Evolutionary conservation across 306 rosid species (phyloP).

Genomic region (Ormosia semicastrata): DNA sequence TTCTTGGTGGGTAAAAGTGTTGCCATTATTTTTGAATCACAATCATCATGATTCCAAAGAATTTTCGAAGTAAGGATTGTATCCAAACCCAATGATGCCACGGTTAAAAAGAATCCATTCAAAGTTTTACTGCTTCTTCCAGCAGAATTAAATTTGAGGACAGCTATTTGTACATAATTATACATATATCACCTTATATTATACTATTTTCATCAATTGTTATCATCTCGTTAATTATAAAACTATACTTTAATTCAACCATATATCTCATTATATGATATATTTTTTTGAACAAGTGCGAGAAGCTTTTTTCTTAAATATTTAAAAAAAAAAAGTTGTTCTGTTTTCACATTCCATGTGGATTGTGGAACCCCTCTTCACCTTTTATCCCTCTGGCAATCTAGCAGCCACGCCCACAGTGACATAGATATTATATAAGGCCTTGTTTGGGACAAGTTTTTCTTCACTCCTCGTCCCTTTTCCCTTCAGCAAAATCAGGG

Average conservation of each 20-base stretch:
- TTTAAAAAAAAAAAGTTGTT: background rate
- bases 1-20: slow-evolving; percentile 34
- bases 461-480: slow-evolving; percentile 35
- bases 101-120: slow-evolving; percentile 15
- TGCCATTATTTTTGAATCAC: slow-evolving; percentile 31
- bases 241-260: no score
- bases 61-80: background rate
- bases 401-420: background rate
- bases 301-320: background rate
- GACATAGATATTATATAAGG: slow-evolving; percentile 43
- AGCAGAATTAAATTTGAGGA: background rate
- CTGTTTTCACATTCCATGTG: slow-evolving; percentile 33
- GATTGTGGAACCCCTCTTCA: slow-evolving; percentile 10
- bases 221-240: no score
- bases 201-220: no score
- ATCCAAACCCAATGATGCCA: slow-evolving; percentile 42
- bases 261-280: no score
- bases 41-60: slow-evolving; percentile 10
- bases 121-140: background rate
- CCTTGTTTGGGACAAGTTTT: slow-evolving; percentile 28
- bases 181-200: no score
- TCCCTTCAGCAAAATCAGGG: background rate
- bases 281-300: background rate
- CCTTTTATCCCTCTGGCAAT: background rate
- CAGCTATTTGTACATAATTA: no score